These are phyloP conservation scores for Penicillium oxalicum DNA, from an alignment of 2,329 filamentous ascomycete genomes.

Conservation along the genomic window DNA sequence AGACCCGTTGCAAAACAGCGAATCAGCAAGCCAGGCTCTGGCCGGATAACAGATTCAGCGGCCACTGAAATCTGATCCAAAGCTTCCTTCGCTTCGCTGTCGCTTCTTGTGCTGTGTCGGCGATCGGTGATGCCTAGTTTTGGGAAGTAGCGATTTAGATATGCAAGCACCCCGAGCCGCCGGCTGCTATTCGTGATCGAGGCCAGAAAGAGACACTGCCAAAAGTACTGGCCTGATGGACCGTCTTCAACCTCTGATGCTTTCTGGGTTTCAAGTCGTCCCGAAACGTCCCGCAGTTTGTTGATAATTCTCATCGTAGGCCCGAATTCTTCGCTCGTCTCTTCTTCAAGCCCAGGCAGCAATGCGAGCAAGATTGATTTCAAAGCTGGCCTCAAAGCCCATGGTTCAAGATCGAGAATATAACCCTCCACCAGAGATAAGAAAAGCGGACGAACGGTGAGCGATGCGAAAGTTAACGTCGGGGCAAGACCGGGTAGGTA, in stretches of 20 bases:
- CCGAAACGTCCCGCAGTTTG: constrained; percentile 59
- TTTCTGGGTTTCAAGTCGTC: constrained; percentile 49
- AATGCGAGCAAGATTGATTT: constrained; percentile 87
- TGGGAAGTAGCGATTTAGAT: constrained; percentile 72
- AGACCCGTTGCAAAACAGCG: constrained; percentile 89
- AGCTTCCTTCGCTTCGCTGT: constrained; percentile 22
- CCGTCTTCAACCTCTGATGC: constrained; percentile 42
- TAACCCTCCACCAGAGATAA: constrained; percentile 77
- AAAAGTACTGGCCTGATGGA: constrained; percentile 80
- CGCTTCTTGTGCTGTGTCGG: constrained; percentile 25
- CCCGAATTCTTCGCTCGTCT: constrained; percentile 96
- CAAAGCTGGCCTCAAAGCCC: constrained; percentile 73
- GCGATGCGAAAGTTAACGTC: constrained; percentile 87
- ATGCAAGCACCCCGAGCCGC: constrained; percentile 80
- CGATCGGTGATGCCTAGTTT: constrained; percentile 50
- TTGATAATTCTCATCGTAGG: constrained; percentile 73
- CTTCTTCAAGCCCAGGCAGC: constrained; percentile 86
- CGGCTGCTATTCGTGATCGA: constrained; percentile 83
- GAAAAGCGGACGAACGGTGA: constrained; percentile 80
- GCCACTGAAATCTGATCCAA: constrained; percentile 29
- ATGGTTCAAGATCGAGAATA: constrained; percentile 65
- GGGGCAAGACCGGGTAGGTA: constrained; percentile 87
- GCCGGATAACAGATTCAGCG: constrained; percentile 51
- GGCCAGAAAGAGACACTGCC: constrained; percentile 95
- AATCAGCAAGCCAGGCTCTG: constrained; percentile 84